Percentiles rank a stretch among this genome's conserved stretches.
phyloP scores from a whole-genome alignment of 2,329 filamentous ascomycete genomes.

The Aspergillus bombycis region DNA sequence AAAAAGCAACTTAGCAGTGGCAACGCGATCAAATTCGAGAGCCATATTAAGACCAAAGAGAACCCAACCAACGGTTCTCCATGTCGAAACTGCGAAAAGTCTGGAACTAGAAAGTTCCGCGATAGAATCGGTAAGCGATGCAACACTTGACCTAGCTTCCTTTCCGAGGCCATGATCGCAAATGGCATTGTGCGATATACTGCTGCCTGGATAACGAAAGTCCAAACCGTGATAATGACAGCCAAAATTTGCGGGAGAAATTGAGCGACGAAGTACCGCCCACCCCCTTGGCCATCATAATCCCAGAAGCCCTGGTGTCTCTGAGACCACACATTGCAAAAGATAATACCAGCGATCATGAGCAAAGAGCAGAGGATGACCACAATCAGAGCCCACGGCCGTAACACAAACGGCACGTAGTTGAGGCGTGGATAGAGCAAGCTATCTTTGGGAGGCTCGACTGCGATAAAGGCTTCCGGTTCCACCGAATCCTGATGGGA shows the following conservation, averaged over 20 bases:
- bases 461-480: constrained; percentile 52
- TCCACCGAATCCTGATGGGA: constrained; percentile 27
- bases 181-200: constrained; percentile 80
- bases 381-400: constrained; percentile 64
- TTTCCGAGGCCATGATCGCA: constrained; percentile 70
- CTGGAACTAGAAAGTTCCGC: constrained; percentile 69
- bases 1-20: constrained; percentile 81
- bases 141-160: constrained; percentile 63
- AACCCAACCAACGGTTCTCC: constrained; percentile 70
- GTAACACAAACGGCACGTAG: constrained; percentile 73
- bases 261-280: constrained; percentile 81
- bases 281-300: constrained; percentile 71
- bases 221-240: constrained; percentile 72
- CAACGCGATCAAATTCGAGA: constrained; percentile 72
- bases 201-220: constrained; percentile 73
- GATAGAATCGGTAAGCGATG: constrained; percentile 63
- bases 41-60: constrained; percentile 72
- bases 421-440: constrained; percentile 59
- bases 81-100: constrained; percentile 67
- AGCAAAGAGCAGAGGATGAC: constrained; percentile 65
- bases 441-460: constrained; percentile 48
- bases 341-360: constrained; percentile 73
- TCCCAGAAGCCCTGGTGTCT: constrained; percentile 65
- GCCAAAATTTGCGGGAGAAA: constrained; percentile 81
- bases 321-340: constrained; percentile 71